A percentile compares a stretch with the other conserved stretches of the same genome.
Evolutionary conservation across 768 basidiomycete species (phyloP).

Genomic region (Neoboletus subvelutipes): DNA sequence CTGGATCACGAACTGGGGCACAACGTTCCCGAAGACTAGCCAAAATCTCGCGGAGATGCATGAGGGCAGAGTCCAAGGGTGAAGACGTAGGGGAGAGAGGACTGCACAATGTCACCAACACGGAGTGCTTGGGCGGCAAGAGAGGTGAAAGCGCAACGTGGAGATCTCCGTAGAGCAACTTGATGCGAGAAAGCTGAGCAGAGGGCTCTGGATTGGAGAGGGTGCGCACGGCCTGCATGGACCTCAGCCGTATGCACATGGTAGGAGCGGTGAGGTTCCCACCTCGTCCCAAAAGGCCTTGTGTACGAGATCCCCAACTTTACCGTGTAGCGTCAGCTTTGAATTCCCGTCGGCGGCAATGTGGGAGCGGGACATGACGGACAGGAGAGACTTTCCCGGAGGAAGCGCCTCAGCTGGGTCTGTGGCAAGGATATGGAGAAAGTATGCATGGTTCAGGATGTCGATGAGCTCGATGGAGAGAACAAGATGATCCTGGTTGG

Average conservation of each 20-base stretch:
- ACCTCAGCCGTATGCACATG: slow-evolving; percentile 20
- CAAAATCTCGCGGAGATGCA: slow-evolving; percentile 55
- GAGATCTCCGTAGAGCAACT: slow-evolving; percentile 55
- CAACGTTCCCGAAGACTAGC: slow-evolving; percentile 56
- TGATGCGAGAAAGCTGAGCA: slow-evolving; percentile 58
- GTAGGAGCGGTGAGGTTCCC: slow-evolving; percentile 21
- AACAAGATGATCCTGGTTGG: slow-evolving; percentile 21
- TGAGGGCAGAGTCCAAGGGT: slow-evolving; percentile 57
- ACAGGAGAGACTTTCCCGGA: slow-evolving; percentile 68
- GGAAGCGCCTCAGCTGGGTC: slow-evolving; percentile 62
- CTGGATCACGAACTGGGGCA: slow-evolving; percentile 61
- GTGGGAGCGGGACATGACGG: slow-evolving; percentile 47
- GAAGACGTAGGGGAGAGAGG: slow-evolving; percentile 69
- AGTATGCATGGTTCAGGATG: slow-evolving; percentile 57
- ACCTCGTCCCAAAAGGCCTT: slow-evolving; percentile 78
- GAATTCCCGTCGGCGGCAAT: slow-evolving; percentile 15
- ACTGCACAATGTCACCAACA: slow-evolving; percentile 51
- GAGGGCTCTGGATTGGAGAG: slow-evolving; percentile 61
- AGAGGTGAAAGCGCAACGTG: slow-evolving; percentile 50
- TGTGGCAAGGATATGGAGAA: slow-evolving; percentile 66
- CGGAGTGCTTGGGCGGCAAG: slow-evolving; percentile 53
- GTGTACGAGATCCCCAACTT: slow-evolving; percentile 50
- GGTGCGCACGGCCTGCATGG: slow-evolving; percentile 49
- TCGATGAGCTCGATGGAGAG: slow-evolving; percentile 59
- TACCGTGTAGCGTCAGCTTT: slow-evolving; percentile 42